Percentiles rank a stretch among this genome's conserved stretches.
Evolutionary conservation across 495 filamentous ascomycete species (phyloP).

Genomic region (Rusavskia elegans): DNA sequence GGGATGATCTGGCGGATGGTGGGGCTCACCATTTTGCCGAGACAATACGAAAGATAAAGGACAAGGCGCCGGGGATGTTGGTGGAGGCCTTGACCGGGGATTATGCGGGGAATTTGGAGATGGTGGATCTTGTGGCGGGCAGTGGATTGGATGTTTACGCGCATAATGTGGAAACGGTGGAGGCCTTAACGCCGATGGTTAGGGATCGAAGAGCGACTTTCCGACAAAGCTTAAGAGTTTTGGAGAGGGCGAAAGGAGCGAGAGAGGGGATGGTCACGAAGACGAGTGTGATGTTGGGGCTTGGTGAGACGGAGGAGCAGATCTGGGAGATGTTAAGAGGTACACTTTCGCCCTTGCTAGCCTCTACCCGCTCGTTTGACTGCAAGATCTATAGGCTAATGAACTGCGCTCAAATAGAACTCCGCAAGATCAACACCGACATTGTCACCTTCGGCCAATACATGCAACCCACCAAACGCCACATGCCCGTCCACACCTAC

Average conservation of each 20-base stretch:
- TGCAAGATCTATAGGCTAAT: no score
- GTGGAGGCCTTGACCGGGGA: constrained; percentile 96
- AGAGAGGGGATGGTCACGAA: constrained; percentile 76
- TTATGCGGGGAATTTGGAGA: constrained; percentile 65
- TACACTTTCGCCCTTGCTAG: constrained; percentile 12
- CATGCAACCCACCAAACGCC: constrained; percentile 95
- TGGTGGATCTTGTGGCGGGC: constrained; percentile 63
- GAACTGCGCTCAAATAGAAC: constrained; percentile 27
- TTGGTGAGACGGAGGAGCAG: constrained; percentile 88
- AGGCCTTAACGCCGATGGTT: constrained; percentile 75
- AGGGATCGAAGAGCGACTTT: constrained; percentile 84
- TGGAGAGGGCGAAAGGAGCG: constrained; percentile 66
- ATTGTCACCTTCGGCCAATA: constrained; percentile 98
- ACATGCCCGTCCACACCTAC: constrained; percentile 92
- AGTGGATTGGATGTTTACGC: constrained; percentile 93
- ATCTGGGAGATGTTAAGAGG: constrained; percentile 61
- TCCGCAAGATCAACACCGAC: constrained; percentile 67
- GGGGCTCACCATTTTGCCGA: constrained; percentile 86
- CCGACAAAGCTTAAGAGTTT: constrained; percentile 64
- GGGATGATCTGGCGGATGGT: constrained; percentile 80
- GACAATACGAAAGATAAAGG: constrained; percentile 86
- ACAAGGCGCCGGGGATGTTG: constrained; percentile 67
- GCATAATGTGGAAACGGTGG: constrained; percentile 93
- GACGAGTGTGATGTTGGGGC: constrained; percentile 89
- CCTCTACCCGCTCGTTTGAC: background rate